Evolutionary conservation across 352 stramenopile species (phyloP), one percentile per base, ranked within the genome.

Genomic region (Plasmopara halstedii): DNA sequence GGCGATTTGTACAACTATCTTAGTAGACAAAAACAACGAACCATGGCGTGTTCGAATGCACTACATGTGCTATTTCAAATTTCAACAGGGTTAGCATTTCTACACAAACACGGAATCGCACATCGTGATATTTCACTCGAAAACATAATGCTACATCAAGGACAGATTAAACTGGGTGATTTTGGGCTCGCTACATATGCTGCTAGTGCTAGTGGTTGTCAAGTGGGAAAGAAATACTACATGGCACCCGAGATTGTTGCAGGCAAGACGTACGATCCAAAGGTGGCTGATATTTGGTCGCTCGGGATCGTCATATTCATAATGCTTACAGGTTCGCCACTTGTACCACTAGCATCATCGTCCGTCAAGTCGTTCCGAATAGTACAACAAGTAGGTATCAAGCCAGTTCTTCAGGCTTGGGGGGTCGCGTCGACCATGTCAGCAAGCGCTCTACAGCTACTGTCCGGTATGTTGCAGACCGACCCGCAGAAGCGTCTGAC

Each of bases 231-330:
- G 37, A 58, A 66, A 49, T 77, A 73, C 59, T 77, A 76, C 56
- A 80, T 74, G 65, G 69, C 69, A 5, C 68, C 65, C 2, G 68
- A 80, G 49, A 59, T 76, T 6, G 62, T 71, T 22, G 50, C 61
- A 7, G 58, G 59, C 1, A 29, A 46, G 2, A 49, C 32, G 22
- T 80, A 80, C 52, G 57, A 74, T 45, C 62, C 68, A 0, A 62
- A 64, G 39, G 48, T 45, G 0, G 66, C 62, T 22, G 73, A 85
- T 38, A 67, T 82, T 57, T 83, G 71, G 73, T 82, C 73, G 17
- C 56, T 85, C 2, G 70, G 73, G 1, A 62, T 85, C 37, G 66
- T 85, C 51, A 51, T 85, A 5, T 85, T 83, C 57, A 73, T 83
- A 34, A 73, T 85, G 68, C 47, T 85, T 15, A 77, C 71, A 1